Evolutionary conservation across 805 yeast species (phyloP), one percentile per base, ranked within the genome.

Genomic region (Yarrowia keelungensis): DNA sequence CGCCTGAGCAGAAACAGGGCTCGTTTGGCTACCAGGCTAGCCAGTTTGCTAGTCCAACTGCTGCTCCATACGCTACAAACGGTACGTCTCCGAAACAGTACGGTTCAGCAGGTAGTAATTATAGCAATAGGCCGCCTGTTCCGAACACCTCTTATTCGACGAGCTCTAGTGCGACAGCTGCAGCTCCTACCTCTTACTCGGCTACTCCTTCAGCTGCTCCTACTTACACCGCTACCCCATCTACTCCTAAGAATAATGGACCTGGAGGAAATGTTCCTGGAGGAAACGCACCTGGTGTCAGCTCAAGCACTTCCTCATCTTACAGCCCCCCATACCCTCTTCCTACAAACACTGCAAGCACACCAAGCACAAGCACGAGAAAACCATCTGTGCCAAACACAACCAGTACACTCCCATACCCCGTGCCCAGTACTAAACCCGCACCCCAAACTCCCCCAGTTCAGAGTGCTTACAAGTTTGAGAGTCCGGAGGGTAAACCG

Each of bases 281-380:
- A 38, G 43, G 19, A 19, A 19, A 19, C 19, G 19, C 19, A 1
- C 19, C 19, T 19, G 19, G 19, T 19, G 19, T 19, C 19, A 19
- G 19, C 19, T 19, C 15, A 10, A 38, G 16, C 58, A 5, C 54
- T 14, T 16, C 22, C 8, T 14, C 49, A 9, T 19, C 19, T 0
- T 42, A 53, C 11, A 53, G 58, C 19, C 59, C 59, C 3, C 59
- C 59, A 2, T 53, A 53, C 35, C 59, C 59, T 16, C 19, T 53
- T 14, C 59, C 59, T 1, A 3, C 43, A 9, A 39, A n/a, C 35
- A 19, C 59, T 3, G 19, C 56, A 0, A 26, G n/a, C 12, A 46
- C 11, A 9, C 22, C 19, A 15, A 26, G 32, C 32, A 26, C 19
- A 15, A 26, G 32, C 32, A 26, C 32, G 7, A 26, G 32, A 26